Evolutionary conservation across 176 grass and related monocot genomes (phyloP), one percentile per base, ranked within the genome.

Genomic region (Urochloa ruziziensis): DNA sequence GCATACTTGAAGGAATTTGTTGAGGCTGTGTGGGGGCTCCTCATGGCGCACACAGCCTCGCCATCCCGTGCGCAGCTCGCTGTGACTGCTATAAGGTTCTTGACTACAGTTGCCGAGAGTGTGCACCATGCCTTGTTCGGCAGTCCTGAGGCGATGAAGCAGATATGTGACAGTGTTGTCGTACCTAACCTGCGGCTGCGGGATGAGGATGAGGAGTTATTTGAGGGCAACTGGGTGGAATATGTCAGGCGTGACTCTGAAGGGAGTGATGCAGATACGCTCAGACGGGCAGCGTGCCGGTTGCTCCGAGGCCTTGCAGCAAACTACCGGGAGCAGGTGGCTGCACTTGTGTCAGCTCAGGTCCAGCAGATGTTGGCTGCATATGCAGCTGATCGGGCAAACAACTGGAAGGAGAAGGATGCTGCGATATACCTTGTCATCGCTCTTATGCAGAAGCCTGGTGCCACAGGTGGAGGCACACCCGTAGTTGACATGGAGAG

Each of bases 391-490:
- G 89, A 95, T 58, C 89, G 89, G 2, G 49, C 48, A 1, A 83
- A 90, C 79, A 95, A 95, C 73, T 98, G 96, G 96, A 98, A 95
- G 86, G 96, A 95, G 72, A 98, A 98, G 86, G 96, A 98, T 52
- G 91, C 93, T 67, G 93, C 93, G 24, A 95, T 98, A 36, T 98
- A 95, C 81, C 91, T 98, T 84, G 96, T 95, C 66, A 94, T 98
- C 3, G 73, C 93, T 15, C 85, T 98, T 74, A 87, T 92, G 83
- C 96, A 94, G 60, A 95, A 91, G 71, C 89, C 96, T 24, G 93
- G 96, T 57, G 87, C 88, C 5, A 84, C 84, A 17, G 83, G 75
- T 34, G 89, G 92, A 4, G 88, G 85, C 24, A 74, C 90, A 24
- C 77, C 87, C 6, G 87, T 98, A 47, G 93, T 98, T 81, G 93